These are phyloP conservation scores for Colletotrichum theobromicola DNA, from an alignment of 2,329 filamentous ascomycete genomes.

Conservation along the genomic window DNA sequence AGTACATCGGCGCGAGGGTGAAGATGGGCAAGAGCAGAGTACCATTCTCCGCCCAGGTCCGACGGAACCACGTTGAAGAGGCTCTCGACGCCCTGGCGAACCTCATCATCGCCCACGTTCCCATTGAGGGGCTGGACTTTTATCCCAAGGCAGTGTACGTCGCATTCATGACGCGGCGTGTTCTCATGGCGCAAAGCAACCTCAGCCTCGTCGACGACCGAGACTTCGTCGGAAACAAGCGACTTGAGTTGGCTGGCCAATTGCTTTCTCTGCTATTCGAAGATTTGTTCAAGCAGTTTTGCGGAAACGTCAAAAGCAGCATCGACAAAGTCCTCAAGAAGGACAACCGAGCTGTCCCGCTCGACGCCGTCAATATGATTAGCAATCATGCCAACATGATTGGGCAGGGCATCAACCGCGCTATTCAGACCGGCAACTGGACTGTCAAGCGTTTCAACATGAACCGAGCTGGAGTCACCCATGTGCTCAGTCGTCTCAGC, in stretches of 20 bases:
- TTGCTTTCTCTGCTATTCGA: conserved; percentile 93
- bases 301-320: conserved; percentile 84
- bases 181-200: conserved; percentile 92
- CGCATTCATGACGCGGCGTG: conserved; percentile 95
- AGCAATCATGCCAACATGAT: conserved; percentile 86
- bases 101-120: conserved; percentile 93
- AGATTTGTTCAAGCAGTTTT: conserved; percentile 97
- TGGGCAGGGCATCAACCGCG: conserved; percentile 90
- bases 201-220: conserved; percentile 90
- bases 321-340: conserved; percentile 97
- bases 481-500: conserved; percentile 92
- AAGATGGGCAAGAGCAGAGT: conserved; percentile 78
- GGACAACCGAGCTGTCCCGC: conserved; percentile 84
- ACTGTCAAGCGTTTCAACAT: conserved; percentile 98
- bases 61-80: conserved; percentile 86
- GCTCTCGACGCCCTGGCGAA: conserved; percentile 91
- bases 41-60: conserved; percentile 51
- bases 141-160: conserved; percentile 97
- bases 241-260: conserved; percentile 92
- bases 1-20: conserved; percentile 86
- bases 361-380: conserved; percentile 87
- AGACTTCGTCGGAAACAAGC: conserved; percentile 98
- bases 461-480: conserved; percentile 95
- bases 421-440: conserved; percentile 98
- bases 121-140: conserved; percentile 90